phyloP scores from a whole-genome alignment of 2,329 filamentous ascomycete genomes.

The Alternaria metachromatica region DNA sequence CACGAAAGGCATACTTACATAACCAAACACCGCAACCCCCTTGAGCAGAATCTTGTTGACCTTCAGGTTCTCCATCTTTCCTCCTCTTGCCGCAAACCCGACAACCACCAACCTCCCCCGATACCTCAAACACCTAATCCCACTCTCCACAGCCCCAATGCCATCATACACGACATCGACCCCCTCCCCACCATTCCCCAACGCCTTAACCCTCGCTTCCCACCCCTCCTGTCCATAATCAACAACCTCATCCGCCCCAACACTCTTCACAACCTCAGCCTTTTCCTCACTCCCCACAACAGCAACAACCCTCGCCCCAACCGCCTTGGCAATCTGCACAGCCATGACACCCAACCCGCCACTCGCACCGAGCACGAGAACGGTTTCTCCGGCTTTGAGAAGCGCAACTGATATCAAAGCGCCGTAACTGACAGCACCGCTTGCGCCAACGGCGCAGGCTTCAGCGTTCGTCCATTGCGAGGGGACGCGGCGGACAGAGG shows the following conservation, averaged over 20 bases:
- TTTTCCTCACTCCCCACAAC: slow-evolving; percentile 59
- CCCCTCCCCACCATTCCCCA: slow-evolving; percentile 57
- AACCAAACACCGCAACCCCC: slow-evolving; percentile 32
- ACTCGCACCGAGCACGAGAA: slow-evolving; percentile 63
- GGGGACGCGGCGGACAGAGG: slow-evolving; percentile 55
- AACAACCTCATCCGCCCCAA: slow-evolving; percentile 54
- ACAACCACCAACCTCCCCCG: slow-evolving; percentile 63
- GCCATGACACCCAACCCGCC: slow-evolving; percentile 64
- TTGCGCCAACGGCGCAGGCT: slow-evolving; percentile 62
- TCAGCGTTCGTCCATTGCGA: slow-evolving; percentile 54
- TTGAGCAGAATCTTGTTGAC: slow-evolving; percentile 35
- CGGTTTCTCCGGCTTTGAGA: slow-evolving; percentile 56
- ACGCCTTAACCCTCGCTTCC: slow-evolving; percentile 58
- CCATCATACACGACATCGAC: slow-evolving; percentile 66
- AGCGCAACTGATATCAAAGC: slow-evolving; percentile 54
- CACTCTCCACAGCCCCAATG: slow-evolving; percentile 63
- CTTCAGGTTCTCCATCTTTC: slow-evolving; percentile 56
- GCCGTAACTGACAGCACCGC: slow-evolving; percentile 63
- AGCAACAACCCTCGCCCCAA: slow-evolving; percentile 62
- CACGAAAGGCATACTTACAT: slow-evolving; percentile 18
- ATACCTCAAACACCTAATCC: slow-evolving; percentile 62
- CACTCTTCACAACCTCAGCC: slow-evolving; percentile 48
- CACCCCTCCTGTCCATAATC: slow-evolving; percentile 54
- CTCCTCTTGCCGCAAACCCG: slow-evolving; percentile 63
- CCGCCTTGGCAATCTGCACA: slow-evolving; percentile 61